These are phyloP conservation scores for Coemansia asiatica DNA, from an alignment of 192 early-diverging fungal species.

Conservation along the genomic window DNA sequence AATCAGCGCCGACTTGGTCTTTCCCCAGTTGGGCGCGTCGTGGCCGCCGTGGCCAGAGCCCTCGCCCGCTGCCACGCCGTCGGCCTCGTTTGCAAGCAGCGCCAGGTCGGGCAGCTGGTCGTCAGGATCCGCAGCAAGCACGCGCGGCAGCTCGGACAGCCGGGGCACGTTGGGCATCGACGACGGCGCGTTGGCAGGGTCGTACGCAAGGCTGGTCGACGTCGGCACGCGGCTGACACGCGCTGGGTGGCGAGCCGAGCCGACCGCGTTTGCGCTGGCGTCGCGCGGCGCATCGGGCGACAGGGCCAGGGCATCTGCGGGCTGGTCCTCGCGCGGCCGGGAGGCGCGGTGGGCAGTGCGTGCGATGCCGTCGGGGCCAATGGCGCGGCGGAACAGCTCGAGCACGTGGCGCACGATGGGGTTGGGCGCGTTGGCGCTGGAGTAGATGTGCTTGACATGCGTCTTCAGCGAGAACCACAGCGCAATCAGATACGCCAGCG, in stretches of 20 bases:
- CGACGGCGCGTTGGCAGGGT: conserved; percentile 46
- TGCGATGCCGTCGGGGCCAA: conserved; percentile 27
- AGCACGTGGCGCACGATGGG: conserved; percentile 58
- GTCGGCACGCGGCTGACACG: conserved; percentile 10
- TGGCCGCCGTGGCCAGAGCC: conserved; percentile 77
- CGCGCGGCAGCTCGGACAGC: conserved; percentile 52
- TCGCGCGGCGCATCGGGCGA: not conserved
- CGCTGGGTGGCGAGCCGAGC: not conserved
- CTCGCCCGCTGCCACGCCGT: conserved; percentile 60
- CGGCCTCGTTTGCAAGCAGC: conserved; percentile 40
- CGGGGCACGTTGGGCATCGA: conserved; percentile 51
- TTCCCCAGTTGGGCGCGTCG: conserved; percentile 91
- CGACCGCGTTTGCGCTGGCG: conserved; percentile 2
- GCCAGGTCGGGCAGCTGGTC: conserved; percentile 48
- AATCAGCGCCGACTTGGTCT: conserved; percentile 72
- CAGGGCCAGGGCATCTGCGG: too few relatives aligned
- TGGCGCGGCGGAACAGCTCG: conserved; percentile 58
- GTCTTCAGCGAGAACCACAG: conserved; percentile 92
- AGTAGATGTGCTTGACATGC: conserved; percentile 80
- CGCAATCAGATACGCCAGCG: conserved; percentile 83
- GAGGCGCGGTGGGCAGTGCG: conserved; percentile 15
- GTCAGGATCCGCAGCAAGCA: conserved; percentile 53
- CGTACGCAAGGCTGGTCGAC: conserved; percentile 8
- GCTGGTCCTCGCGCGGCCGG: conserved; percentile 14
- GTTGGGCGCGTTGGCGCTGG: conserved; percentile 35